phyloP scores from a whole-genome alignment of 2,329 filamentous ascomycete genomes.

The Ophiocordyceps australis region DNA sequence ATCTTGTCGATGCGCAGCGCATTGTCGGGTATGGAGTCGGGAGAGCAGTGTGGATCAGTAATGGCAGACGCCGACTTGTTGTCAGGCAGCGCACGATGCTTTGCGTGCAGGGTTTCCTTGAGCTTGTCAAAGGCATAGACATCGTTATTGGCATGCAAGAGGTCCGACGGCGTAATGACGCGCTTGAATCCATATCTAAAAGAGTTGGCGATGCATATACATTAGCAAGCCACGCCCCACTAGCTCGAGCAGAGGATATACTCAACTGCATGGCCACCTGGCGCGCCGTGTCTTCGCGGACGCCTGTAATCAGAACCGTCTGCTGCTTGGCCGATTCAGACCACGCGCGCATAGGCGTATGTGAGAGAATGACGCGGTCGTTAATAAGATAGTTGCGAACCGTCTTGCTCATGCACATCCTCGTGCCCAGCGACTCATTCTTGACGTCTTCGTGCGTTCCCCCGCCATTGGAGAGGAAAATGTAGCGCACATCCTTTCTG shows the following conservation, averaged over 20 bases:
- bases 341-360: conserved; percentile 66
- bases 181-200: conserved; percentile 52
- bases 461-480: conserved; percentile 89
- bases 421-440: conserved; percentile 13
- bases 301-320: conserved; percentile 59
- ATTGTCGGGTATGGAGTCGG: conserved; percentile 14
- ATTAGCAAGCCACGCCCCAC: background rate
- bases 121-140: conserved; percentile 64
- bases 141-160: conserved; percentile 52
- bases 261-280: conserved; percentile 52
- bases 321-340: conserved; percentile 15
- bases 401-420: conserved; percentile 12
- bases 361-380: conserved; percentile 48
- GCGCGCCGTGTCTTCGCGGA: conserved; percentile 47
- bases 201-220: background rate
- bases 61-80: conserved; percentile 13
- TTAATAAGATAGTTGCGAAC: conserved; percentile 15
- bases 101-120: conserved; percentile 11
- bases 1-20: conserved; percentile 71
- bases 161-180: conserved; percentile 74
- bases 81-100: conserved; percentile 11
- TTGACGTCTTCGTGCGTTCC: conserved; percentile 52
- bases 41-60: conserved; percentile 13
- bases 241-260: too few species aligned
- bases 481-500: conserved; percentile 65